A percentile compares a stretch with the other conserved stretches of the same genome.
These are phyloP conservation scores for Rhododendron ferrugineum DNA, from an alignment of 148 eudicot species.

Conservation along the genomic window DNA sequence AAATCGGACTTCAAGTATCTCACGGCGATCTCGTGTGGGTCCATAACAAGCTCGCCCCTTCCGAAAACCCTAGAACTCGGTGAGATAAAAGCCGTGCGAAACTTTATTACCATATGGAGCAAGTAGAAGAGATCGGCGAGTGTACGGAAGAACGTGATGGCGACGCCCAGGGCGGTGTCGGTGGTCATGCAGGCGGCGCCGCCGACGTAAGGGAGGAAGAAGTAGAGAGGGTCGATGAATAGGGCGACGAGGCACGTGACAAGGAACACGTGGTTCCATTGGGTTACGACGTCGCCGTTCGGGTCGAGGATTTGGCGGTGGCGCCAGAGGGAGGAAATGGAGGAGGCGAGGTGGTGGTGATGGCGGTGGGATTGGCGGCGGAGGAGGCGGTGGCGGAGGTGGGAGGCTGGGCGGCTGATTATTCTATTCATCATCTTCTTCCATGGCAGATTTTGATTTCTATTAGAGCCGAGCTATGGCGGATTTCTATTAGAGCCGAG, in stretches of 20 bases:
- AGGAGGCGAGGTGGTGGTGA: slow-evolving; percentile 13
- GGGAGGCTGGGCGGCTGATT: slow-evolving; percentile 30
- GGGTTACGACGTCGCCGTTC: slow-evolving; percentile 50
- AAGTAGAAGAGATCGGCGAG: slow-evolving; percentile 50
- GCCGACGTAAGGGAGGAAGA: slow-evolving; percentile 50
- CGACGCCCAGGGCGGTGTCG: slow-evolving; percentile 33
- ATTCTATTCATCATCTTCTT: slow-evolving; percentile 37
- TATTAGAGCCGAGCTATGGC: not conserved
- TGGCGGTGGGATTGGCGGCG: slow-evolving; percentile 1
- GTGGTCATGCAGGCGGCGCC: slow-evolving; percentile 40
- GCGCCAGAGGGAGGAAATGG: slow-evolving; percentile 13
- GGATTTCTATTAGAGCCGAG: not conserved
- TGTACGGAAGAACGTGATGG: slow-evolving; percentile 51
- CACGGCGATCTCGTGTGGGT: slow-evolving; percentile 41
- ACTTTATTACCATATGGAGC: slow-evolving; percentile 57
- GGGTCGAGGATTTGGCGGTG: slow-evolving; percentile 58
- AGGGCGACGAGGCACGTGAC: slow-evolving; percentile 56
- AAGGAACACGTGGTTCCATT: slow-evolving; percentile 74
- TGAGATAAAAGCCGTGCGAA: slow-evolving; percentile 76
- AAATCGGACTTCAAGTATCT: slow-evolving; percentile 64
- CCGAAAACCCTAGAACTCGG: slow-evolving; percentile 86
- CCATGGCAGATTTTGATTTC: slow-evolving; percentile 31
- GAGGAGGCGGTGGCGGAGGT: slow-evolving; percentile 29
- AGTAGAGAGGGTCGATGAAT: slow-evolving; percentile 75
- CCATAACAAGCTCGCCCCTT: slow-evolving; percentile 74